Conservation (phyloP, 345 rosid species). For the Moricandia arvensis region DNA sequence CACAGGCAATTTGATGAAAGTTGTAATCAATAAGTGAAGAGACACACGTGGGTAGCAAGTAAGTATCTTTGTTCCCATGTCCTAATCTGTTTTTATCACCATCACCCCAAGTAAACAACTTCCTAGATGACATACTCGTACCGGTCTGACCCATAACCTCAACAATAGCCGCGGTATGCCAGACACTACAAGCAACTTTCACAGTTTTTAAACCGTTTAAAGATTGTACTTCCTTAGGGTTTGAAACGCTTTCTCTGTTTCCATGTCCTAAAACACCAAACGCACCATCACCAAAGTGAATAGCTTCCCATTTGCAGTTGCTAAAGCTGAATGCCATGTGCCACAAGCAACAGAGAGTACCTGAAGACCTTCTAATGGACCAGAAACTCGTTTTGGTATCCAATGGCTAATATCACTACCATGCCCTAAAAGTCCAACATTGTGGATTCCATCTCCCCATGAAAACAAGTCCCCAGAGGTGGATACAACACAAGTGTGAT, state of each 20-base stretch:
- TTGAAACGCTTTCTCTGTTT: slow-evolving; percentile 58
- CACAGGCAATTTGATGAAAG: slow-evolving; percentile 86
- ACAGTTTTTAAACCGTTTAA: slow-evolving; percentile 73
- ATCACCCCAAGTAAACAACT: slow-evolving; percentile 98
- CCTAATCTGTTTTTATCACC: slow-evolving; percentile 90
- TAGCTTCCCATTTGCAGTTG: slow-evolving; percentile 74
- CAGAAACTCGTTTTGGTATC: slow-evolving; percentile 88
- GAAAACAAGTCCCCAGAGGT: slow-evolving; percentile 75
- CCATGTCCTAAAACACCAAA: slow-evolving; percentile 92
- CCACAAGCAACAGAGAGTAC: slow-evolving; percentile 90
- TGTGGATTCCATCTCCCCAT: slow-evolving; percentile 95
- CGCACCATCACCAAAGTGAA: slow-evolving; percentile 92
- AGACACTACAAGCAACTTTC: slow-evolving; percentile 91
- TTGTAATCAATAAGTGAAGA: slow-evolving; percentile 88
- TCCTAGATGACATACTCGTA: slow-evolving; percentile 54
- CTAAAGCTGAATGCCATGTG: slow-evolving; percentile 90
- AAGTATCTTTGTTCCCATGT: slow-evolving; percentile 83
- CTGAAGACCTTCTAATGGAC: slow-evolving; percentile 85
- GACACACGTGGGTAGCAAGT: slow-evolving; percentile 80
- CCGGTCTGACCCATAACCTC: slow-evolving; percentile 74
- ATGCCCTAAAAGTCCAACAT: slow-evolving; percentile 88
- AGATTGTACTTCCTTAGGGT: slow-evolving; percentile 77
- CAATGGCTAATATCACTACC: slow-evolving; percentile 85
- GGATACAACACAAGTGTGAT: slow-evolving; percentile 85
- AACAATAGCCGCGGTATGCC: slow-evolving; percentile 97